phyloP scores from a whole-genome alignment of 768 basidiomycete species.

The Sutorius australiensis region DNA sequence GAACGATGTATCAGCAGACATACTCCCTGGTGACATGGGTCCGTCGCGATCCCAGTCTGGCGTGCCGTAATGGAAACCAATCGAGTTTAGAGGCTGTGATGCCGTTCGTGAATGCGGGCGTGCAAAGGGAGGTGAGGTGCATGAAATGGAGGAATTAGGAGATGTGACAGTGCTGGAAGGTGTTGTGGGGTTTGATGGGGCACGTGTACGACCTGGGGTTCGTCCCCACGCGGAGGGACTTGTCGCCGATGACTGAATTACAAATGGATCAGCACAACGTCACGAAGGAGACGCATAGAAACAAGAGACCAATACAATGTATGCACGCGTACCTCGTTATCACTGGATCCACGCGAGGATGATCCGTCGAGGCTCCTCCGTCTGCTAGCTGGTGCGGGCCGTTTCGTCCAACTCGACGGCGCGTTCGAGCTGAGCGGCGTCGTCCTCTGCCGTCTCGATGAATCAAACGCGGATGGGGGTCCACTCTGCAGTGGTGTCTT shows the following conservation, averaged over 20 bases:
- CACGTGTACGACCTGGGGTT: conserved; percentile 49
- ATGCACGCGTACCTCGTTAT: conserved; percentile 59
- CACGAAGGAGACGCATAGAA: background rate
- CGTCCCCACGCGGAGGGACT: conserved; percentile 44
- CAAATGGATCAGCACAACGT: conserved; percentile 10
- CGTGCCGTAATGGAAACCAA: conserved; percentile 42
- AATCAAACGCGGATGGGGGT: conserved; percentile 60
- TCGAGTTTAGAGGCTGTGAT: conserved; percentile 42
- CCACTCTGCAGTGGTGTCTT: conserved; percentile 42
- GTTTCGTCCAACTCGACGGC: conserved; percentile 75
- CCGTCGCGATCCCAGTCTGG: conserved; percentile 35
- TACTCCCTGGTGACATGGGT: conserved; percentile 25
- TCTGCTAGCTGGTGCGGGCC: conserved; percentile 62
- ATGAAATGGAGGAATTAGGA: conserved; percentile 36
- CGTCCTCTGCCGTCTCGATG: conserved; percentile 64
- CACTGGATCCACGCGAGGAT: conserved; percentile 47
- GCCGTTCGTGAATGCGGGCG: conserved; percentile 66
- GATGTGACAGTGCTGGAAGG: conserved; percentile 37
- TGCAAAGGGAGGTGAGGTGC: conserved; percentile 44
- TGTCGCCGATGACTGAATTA: conserved; percentile 31
- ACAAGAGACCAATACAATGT: background rate
- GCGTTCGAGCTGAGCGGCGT: conserved; percentile 56
- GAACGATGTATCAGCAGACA: conserved; percentile 36
- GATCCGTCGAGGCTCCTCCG: conserved; percentile 70
- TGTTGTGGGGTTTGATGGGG: conserved; percentile 67